phyloP scores from a whole-genome alignment of 768 basidiomycete genomes.

The Cubamyces lactineus region DNA sequence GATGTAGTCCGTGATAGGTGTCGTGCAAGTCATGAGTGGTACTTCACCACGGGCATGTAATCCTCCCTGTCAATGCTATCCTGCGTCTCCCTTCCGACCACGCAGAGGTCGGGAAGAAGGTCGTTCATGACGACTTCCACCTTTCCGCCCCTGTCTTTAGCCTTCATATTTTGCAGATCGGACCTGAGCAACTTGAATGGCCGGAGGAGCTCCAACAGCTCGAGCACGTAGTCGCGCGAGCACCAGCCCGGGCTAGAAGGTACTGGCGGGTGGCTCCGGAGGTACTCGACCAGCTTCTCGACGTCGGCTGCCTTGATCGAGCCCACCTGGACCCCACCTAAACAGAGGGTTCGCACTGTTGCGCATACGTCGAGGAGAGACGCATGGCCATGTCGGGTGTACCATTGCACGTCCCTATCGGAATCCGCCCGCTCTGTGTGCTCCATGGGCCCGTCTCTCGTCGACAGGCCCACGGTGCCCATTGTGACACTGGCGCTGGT shows the following conservation, averaged over 20 bases:
- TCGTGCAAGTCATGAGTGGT: not conserved
- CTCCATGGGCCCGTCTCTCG: not conserved
- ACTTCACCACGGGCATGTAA: conserved; percentile 20
- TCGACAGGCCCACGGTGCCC: not conserved
- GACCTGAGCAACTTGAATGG: conserved; percentile 23
- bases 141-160: not conserved
- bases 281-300: conserved; percentile 24
- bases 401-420: conserved; percentile 16
- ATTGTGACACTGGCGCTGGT: conserved; percentile 16
- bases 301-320: conserved; percentile 19
- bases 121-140: conserved; percentile 15
- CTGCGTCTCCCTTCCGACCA: conserved; percentile 23
- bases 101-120: conserved; percentile 18
- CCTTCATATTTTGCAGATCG: conserved; percentile 17
- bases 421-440: not conserved
- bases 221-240: conserved; percentile 27
- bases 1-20: not conserved
- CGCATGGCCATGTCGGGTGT: conserved; percentile 14
- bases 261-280: conserved; percentile 21
- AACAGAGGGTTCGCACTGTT: conserved; percentile 23
- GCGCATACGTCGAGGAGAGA: conserved; percentile 22
- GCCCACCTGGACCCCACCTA: conserved; percentile 25
- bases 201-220: conserved; percentile 22
- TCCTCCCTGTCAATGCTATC: conserved; percentile 24
- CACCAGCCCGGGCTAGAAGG: conserved; percentile 15